Evolutionary conservation across 768 basidiomycete species (phyloP).

Genomic region (Dentipellis sp.): DNA sequence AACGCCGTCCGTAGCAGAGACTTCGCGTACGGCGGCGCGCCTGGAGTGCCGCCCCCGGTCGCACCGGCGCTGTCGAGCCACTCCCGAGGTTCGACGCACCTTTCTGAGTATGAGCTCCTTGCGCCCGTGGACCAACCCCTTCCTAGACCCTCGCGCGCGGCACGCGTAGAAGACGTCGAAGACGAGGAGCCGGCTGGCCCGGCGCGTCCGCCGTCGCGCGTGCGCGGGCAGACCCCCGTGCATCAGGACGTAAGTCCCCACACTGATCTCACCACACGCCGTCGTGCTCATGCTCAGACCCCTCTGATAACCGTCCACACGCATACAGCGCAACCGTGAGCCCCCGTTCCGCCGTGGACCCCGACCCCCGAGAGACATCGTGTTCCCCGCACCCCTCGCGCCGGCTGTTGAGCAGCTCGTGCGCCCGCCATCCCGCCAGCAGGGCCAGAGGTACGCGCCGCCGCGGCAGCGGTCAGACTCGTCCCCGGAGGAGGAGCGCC

Average conservation of each 20-base stretch:
- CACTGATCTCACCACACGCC: too few species aligned
- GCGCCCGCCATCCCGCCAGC: not conserved
- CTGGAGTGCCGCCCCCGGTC: not conserved
- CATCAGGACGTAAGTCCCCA: too few species aligned
- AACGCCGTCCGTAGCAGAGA: constrained; percentile 1
- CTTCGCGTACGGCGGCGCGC: constrained; percentile 1
- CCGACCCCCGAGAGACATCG: constrained; percentile 5
- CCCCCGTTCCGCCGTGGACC: not conserved
- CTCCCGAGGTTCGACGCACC: constrained; percentile 11
- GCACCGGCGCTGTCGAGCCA: constrained; percentile 3
- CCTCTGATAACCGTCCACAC: not conserved
- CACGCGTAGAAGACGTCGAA: constrained; percentile 4
- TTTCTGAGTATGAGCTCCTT: constrained; percentile 15
- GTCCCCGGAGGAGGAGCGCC: not conserved
- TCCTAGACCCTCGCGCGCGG: not conserved
- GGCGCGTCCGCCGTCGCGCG: constrained; percentile 1
- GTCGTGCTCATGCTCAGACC: too few species aligned
- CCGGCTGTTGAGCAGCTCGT: constrained; percentile 4
- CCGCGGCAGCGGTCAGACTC: constrained; percentile 1
- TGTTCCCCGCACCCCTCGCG: constrained; percentile 8
- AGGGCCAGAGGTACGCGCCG: not conserved
- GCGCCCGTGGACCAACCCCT: constrained; percentile 5
- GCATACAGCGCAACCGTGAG: not conserved
- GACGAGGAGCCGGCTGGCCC: constrained; percentile 10
- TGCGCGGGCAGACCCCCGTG: too few species aligned